Base-by-base conservation (phyloP, 163 green algal species). In the Scenedesmus sp. region DNA sequence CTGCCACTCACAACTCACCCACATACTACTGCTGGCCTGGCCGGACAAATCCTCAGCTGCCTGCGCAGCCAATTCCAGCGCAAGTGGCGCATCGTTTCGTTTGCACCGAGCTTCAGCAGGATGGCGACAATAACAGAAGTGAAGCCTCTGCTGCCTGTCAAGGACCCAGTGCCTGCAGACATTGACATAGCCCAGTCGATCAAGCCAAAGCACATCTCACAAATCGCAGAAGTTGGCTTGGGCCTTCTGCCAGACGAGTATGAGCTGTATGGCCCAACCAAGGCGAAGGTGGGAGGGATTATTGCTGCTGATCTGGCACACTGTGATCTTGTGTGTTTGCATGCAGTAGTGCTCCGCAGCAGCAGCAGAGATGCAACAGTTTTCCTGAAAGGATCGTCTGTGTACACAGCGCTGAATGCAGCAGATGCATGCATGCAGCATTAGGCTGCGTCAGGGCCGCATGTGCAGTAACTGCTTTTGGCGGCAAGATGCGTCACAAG, bases 151-250 rank as follows among this genome's bases (percentile, higher is more conserved):
- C 84, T 93, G 73, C 73, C 70, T 82, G 84, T 93, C 6, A 86
- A 93, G 84, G 10, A 83, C 6, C 90, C 90, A 8, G 90, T 93
- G 55, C 98, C 98, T 5, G 91, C 93, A 0, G 98, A 99, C 92
- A 99, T 99, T 85, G 98, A 98, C 0, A 99, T 99, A 59, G 98
- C 98, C 0, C 98, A 99, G 91, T 92, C 93, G 2, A 94, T 97
- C 3, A 87, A 92, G 70, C 96, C 96, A 0, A 85, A 96, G 76
- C 96, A 95, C 60, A 99, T 99, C 85, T 92, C 73, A 0, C 85
- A 97, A 12, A 97, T 99, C 86, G 98, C 98, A 1, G 92, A 96
- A 46, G 55, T 91, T n/a, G 62, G 64, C 18, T 74, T 98, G 6
- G 97, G 96, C 2, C 93, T 99, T 56, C 46, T 86, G 23, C 77